Conservation (phyloP, 345 rosid genomes). For the Rhodamnia rubescens region DNA sequence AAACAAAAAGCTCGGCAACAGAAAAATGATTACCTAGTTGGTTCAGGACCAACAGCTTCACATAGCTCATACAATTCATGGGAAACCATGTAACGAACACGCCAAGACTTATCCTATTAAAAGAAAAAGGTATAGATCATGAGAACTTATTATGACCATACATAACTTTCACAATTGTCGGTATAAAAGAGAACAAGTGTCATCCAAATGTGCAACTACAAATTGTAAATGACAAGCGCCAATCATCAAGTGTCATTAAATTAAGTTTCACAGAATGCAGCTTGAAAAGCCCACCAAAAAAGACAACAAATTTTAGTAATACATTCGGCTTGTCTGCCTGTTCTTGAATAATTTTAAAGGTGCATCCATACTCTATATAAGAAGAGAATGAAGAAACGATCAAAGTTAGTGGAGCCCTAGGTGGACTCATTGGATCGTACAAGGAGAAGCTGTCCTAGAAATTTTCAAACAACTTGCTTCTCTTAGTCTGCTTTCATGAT, state of each 20-base stretch:
- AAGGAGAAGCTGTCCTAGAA: neutral
- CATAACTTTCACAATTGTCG: neutral
- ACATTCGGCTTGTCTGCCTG: neutral
- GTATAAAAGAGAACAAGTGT: neutral
- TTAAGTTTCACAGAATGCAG: neutral
- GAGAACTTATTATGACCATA: neutral
- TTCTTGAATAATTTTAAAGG: neutral
- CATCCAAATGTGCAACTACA: neutral
- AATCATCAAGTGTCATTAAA: neutral
- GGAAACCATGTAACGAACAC: slow-evolving; percentile 95
- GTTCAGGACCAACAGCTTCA: slow-evolving; percentile 93
- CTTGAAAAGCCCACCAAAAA: neutral
- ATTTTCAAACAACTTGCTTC: neutral
- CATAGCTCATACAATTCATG: slow-evolving; percentile 90
- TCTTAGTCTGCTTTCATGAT: neutral
- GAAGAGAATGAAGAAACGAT: neutral
- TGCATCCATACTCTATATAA: neutral
- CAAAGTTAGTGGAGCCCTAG: neutral
- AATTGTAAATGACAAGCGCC: neutral
- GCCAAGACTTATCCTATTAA: slow-evolving; percentile 93
- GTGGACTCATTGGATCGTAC: neutral
- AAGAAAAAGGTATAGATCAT: neutral
- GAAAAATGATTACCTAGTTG: slow-evolving; percentile 53
- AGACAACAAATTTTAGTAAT: neutral
- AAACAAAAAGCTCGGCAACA: neutral